Evolutionary conservation across 345 rosid genomes (phyloP).

Genomic region (Populus nigra): DNA sequence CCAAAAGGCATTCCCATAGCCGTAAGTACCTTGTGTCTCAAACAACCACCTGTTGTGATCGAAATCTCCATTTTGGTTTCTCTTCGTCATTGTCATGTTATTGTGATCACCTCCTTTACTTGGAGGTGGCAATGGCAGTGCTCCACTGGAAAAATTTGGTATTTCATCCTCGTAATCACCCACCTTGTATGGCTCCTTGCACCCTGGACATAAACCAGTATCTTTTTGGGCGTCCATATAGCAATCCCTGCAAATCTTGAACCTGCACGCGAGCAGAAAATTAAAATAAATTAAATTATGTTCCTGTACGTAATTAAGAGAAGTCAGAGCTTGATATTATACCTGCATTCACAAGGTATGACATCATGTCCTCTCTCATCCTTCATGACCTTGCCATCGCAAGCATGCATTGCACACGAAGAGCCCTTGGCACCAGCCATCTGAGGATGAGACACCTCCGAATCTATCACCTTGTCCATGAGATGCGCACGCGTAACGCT

Average conservation of each 20-base stretch:
- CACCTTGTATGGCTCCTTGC: conserved; percentile 75
- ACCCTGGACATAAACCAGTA: conserved; percentile 78
- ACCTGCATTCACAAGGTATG: conserved; percentile 91
- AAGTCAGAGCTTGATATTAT: background rate
- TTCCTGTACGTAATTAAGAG: background rate
- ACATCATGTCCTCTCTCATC: conserved; percentile 86
- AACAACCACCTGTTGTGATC: conserved; percentile 89
- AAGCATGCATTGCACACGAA: conserved; percentile 80
- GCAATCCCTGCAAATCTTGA: conserved; percentile 93
- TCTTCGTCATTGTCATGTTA: conserved; percentile 82
- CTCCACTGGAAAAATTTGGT: conserved; percentile 51
- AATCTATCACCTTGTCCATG: conserved; percentile 96
- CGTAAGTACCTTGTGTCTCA: conserved; percentile 82
- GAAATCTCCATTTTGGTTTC: conserved; percentile 78
- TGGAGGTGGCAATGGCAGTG: conserved; percentile 70
- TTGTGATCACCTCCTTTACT: conserved; percentile 33
- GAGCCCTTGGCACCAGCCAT: conserved; percentile 92
- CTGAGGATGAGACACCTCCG: conserved; percentile 91
- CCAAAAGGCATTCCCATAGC: conserved; percentile 81
- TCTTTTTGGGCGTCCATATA: conserved; percentile 88
- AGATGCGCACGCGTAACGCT: conserved; percentile 91
- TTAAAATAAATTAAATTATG: background rate
- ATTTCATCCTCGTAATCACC: conserved; percentile 70
- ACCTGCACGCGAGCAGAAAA: conserved; percentile 35
- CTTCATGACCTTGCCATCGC: conserved; percentile 88